Evolutionary conservation across 257 asterid species (phyloP), one percentile per base, ranked within the genome.

Genomic region (Solanum etuberosum): DNA sequence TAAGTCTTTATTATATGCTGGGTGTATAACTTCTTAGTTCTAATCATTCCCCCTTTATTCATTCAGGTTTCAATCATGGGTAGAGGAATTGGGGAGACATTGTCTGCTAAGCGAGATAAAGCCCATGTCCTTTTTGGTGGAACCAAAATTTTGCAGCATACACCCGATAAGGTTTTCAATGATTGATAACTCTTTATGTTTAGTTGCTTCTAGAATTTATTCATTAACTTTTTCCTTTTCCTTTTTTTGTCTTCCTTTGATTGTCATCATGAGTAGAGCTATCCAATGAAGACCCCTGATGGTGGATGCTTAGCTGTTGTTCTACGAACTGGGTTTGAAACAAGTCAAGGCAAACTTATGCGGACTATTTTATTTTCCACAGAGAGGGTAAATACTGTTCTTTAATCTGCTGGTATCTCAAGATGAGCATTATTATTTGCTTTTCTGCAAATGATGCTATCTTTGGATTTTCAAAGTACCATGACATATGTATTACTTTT

Each of bases 331-430:
- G 99, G 99, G 88, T 97, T 97, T 89, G 99, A 97, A 85, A 97
- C 99, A 32, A 95, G 99, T 88, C 99, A 97, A 92, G 99, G 99
- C 85, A 97, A 97, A 94, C 92, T 97, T 84, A 97, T 97, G 99
- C 96, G 99, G 68, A 97, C 99, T 23, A 97, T 97, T 90, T 92
- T 97, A 87, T 97, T 97, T 93, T 97, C 99, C 86, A 95, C 99
- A 11, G 99, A 97, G 93, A 93, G 99, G 98, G 99, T 97, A 93
- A 85, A 27, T 65, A 48, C 31, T 84, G 86, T 86, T 76, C 37
- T 84, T 12, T 87, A 87, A 51, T 88, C 87, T 65, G 82, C 42
- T 89, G 85, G 70, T 85, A 61, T 87, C 77, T 81, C 35, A 46
- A 85, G 90, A 84, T 87, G 65, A 81, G 68, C 42, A 31, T 27